Evolutionary conservation across 805 yeast species (phyloP).

Genomic region (Nakazawaea peltata): DNA sequence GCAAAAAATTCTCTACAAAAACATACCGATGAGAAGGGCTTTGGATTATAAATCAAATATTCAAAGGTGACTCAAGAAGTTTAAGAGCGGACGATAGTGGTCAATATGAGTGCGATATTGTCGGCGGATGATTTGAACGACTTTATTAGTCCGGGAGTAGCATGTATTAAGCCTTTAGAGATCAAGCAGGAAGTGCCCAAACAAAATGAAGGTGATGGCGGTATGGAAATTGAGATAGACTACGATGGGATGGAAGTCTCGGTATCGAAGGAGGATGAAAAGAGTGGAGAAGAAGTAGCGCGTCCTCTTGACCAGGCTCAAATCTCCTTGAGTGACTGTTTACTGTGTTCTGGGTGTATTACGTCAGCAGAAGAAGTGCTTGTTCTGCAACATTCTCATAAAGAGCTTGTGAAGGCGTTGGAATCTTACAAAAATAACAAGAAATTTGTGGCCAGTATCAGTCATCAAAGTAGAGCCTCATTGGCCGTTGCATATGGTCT

Average conservation of each 20-base stretch:
- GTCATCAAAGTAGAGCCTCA: slow-evolving; percentile 83
- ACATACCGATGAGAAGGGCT: too few species aligned
- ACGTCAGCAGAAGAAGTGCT: slow-evolving; percentile 96
- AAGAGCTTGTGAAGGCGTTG: slow-evolving; percentile 60
- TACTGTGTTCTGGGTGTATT: slow-evolving; percentile 96
- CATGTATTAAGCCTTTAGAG: slow-evolving; percentile 85
- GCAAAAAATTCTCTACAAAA: too few species aligned
- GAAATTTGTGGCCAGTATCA: slow-evolving; percentile 64
- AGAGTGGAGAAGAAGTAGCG: slow-evolving; percentile 46
- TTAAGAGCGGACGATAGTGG: too few species aligned
- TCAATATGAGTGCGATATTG: slow-evolving; percentile 81
- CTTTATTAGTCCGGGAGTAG: slow-evolving; percentile 89
- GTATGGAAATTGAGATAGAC: slow-evolving; percentile 52
- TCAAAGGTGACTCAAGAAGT: too few species aligned
- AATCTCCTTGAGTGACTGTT: slow-evolving; percentile 83
- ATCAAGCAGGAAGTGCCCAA: slow-evolving; percentile 21
- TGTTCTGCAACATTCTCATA: slow-evolving; percentile 84
- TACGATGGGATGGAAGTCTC: slow-evolving; percentile 55
- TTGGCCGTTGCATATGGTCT: slow-evolving; percentile 60
- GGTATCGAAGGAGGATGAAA: slow-evolving; percentile 58
- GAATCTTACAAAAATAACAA: slow-evolving; percentile 21
- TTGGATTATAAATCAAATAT: too few species aligned
- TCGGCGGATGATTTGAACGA: slow-evolving; percentile 91
- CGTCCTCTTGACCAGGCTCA: slow-evolving; percentile 67
- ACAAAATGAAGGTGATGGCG: slow-evolving; percentile 20